Percentiles rank a stretch among this genome's conserved stretches.
Conservation (phyloP, 1,139 yeast genomes). For the Meyerozyma sp. region DNA sequence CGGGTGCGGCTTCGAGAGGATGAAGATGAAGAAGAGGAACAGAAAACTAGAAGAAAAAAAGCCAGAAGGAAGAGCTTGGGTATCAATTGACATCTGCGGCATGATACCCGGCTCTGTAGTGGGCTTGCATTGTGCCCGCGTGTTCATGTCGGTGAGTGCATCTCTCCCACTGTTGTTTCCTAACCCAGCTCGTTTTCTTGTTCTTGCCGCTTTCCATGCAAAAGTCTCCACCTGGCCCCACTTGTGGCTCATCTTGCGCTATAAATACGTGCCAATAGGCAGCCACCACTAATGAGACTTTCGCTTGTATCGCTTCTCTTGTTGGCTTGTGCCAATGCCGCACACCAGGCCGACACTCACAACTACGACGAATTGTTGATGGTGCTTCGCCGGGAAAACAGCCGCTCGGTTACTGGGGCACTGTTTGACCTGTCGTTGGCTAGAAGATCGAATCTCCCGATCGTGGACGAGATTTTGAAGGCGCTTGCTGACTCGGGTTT, state of each 20-base stretch:
- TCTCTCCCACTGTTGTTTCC: too few species aligned
- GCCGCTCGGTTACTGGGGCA: neutral
- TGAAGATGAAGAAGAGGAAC: neutral
- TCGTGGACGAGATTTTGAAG: conserved; percentile 19
- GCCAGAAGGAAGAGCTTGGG: too few species aligned
- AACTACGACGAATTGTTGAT: neutral
- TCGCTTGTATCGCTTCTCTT: neutral
- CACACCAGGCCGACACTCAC: neutral
- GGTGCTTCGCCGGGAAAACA: neutral
- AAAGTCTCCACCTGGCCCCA: too few species aligned
- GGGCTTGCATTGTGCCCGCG: too few species aligned
- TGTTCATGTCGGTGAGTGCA: too few species aligned
- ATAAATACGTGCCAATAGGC: too few species aligned
- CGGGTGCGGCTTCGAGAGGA: neutral
- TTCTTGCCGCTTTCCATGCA: too few species aligned
- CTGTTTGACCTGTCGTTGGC: conserved; percentile 2
- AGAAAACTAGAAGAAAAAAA: neutral
- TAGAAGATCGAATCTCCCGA: conserved; percentile 15
- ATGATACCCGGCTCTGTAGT: too few species aligned
- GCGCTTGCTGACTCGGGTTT: conserved; percentile 19
- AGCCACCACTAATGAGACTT: neutral
- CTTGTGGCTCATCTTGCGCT: too few species aligned
- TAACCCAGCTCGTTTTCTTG: too few species aligned
- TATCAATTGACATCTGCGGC: too few species aligned
- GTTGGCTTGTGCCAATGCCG: neutral